Evolutionary conservation across 2,329 filamentous ascomycete genomes (phyloP), one percentile per base, ranked within the genome.

Genomic region (Furcasterigmium furcatum): DNA sequence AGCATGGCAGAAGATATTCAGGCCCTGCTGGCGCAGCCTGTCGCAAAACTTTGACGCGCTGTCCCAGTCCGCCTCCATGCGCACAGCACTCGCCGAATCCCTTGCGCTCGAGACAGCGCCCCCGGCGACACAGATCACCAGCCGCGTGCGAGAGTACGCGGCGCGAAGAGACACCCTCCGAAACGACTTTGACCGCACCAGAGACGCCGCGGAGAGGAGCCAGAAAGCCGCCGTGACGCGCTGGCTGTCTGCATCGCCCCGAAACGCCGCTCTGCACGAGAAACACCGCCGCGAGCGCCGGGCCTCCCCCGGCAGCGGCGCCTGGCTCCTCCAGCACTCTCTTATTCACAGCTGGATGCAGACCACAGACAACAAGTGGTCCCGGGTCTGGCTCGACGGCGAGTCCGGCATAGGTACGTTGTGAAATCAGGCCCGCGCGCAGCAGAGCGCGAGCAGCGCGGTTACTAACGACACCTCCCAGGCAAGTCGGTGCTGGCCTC

Each of bases 401-500:
- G 61, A 58, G 24, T 59, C 56, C n/a, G 65, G 65, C 9, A 46
- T 54, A 54, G 67, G 68, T 49, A 43, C 14, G 16, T n/a, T 13
- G 5, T 5, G 12, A n/a, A 32, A 12, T 9, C 7, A 13, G 13
- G 13, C 16, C 14, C 30, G 7, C 30, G 13, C 30, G 4, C 14
- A 32, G n/a, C n/a, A n/a, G n/a, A n/a, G n/a, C n/a, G 13, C 30
- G 30, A 32, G 14, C 5, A n/a, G 30, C 30, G 12, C 3, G 13
- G 14, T 32, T n/a, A 32, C 30, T 7, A 7, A n/a, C 30, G 7
- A 7, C 13, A n/a, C 4, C 30, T 13, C 9, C n/a, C 36, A 70
- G 68, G 69, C 3, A 74, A 74, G 55, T 67, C 68, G 0, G 52
- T 71, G 8, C 57, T 74, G 16, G 59, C 70, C 1, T 71, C 70